Percentiles rank a stretch among this genome's conserved stretches.
phyloP scores from a whole-genome alignment of 495 filamentous ascomycete species.

The Symbiotaphrina buchneri region DNA sequence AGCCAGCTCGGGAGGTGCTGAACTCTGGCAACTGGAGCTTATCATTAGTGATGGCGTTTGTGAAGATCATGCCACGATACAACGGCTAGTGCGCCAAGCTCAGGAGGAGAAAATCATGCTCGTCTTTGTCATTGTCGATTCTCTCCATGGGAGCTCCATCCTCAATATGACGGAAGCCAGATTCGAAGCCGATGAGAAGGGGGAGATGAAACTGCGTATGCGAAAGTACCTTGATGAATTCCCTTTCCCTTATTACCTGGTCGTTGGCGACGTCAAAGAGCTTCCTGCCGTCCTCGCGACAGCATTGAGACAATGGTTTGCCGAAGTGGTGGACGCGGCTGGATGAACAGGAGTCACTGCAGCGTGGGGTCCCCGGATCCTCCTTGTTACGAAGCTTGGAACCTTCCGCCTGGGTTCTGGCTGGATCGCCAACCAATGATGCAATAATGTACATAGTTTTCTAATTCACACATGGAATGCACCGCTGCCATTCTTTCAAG shows the following conservation, averaged over 20 bases:
- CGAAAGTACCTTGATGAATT: slow-evolving; percentile 85
- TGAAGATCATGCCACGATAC: slow-evolving; percentile 67
- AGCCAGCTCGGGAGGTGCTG: slow-evolving; percentile 33
- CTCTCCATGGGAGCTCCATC: slow-evolving; percentile 37
- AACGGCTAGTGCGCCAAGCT: slow-evolving; percentile 61
- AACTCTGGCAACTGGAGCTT: slow-evolving; percentile 91
- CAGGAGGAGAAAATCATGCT: slow-evolving; percentile 93
- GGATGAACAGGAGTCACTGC: no score
- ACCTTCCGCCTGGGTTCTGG: not conserved
- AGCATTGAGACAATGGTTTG: slow-evolving; percentile 89
- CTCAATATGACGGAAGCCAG: slow-evolving; percentile 60
- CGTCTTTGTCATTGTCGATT: slow-evolving; percentile 89
- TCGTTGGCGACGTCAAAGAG: slow-evolving; percentile 79
- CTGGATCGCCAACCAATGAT: not conserved
- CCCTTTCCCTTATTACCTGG: slow-evolving; percentile 86
- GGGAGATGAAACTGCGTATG: slow-evolving; percentile 50
- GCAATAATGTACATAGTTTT: not conserved
- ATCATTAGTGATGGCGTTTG: slow-evolving; percentile 88
- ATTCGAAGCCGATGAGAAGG: slow-evolving; percentile 38
- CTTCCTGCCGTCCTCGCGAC: slow-evolving; percentile 72
- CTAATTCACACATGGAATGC: no score
- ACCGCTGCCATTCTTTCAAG: no score
- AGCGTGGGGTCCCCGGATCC: no score
- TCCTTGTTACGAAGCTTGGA: no score
- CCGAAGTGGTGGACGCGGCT: slow-evolving; percentile 50